Evolutionary conservation across 2,329 filamentous ascomycete species (phyloP), one percentile per base, ranked within the genome.

Genomic region (Coleophoma eucalyptorum): DNA sequence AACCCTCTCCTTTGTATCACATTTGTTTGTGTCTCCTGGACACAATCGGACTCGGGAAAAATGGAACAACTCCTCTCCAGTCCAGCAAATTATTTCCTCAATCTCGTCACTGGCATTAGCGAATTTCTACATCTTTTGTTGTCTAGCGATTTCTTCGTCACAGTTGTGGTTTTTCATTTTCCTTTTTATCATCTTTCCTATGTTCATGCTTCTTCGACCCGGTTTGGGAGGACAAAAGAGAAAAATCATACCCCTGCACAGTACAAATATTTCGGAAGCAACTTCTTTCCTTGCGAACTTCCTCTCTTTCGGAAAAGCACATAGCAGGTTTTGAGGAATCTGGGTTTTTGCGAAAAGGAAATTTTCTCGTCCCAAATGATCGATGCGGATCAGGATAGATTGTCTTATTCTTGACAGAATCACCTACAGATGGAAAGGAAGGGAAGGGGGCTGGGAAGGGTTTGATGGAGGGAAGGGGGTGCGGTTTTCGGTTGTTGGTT

Each of bases 101-200:
- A 61, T 67, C 66, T 72, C 70, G 69, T 72, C 63, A 68, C 72
- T 70, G 70, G 72, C 72, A 74, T 73, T 68, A 74, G 72, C 72
- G 72, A 72, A 68, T 68, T 68, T 63, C 65, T 65, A 58, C 65
- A 57, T 58, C 60, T 52, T 55, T 59, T 59, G 55, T 59, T 55
- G 62, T 64, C 62, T 55, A 53, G 51, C 51, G 51, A 45, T 54
- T 54, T 43, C 41, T 54, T 43, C 41, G 21, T 44, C 2, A 26
- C 35, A 5, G 13, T 38, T 8, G 35, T 38, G 35, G 42, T 44
- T 44, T 44, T 41, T 38, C 38, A 34, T 48, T 41, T 43, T 48
- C 43, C 38, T 51, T 51, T 26, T 46, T 42, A 2, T 15, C 42
- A 32, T 31, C 10, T 44, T 44, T 44, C 42, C 5, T 44, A 26